phyloP scores from a whole-genome alignment of 768 basidiomycete species.

The Sarcomyxa edulis region DNA sequence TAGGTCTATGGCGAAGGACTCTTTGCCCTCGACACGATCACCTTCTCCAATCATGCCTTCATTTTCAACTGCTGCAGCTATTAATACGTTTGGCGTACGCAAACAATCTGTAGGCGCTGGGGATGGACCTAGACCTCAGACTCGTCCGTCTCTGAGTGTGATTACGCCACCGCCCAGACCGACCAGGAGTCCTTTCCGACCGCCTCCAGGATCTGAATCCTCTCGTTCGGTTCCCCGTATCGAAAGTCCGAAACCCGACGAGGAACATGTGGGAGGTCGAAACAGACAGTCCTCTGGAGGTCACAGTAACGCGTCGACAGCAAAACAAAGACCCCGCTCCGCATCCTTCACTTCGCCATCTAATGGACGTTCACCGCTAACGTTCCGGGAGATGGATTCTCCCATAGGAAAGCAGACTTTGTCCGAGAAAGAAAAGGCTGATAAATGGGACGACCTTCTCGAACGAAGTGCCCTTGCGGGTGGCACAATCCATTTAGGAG shows the following conservation, averaged over 20 bases:
- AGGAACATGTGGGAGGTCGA: too few species aligned
- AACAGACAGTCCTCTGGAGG: constrained; percentile 2
- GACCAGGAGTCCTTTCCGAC: not conserved
- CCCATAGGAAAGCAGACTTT: constrained; percentile 29
- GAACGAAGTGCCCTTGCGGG: constrained; percentile 65
- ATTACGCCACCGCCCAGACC: not conserved
- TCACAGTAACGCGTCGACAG: constrained; percentile 7
- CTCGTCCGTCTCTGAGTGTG: not conserved
- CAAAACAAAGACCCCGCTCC: constrained; percentile 9
- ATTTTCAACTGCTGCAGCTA: constrained; percentile 40
- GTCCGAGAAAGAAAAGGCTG: constrained; percentile 67
- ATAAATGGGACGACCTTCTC: constrained; percentile 65
- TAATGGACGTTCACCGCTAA: constrained; percentile 25
- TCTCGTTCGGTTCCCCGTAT: not conserved
- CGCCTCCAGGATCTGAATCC: not conserved
- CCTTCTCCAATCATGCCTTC: constrained; percentile 42
- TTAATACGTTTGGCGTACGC: constrained; percentile 37
- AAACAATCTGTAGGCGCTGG: constrained; percentile 7
- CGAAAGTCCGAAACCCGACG: not conserved
- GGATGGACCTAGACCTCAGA: constrained; percentile 6
- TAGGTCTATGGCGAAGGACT: not conserved
- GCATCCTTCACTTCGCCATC: constrained; percentile 9
- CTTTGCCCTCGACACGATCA: not conserved
- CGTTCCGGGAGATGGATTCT: constrained; percentile 43
- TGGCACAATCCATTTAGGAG: constrained; percentile 62